These are phyloP conservation scores for Batkoa obscura DNA, from an alignment of 371 early-diverging fungal genomes.

Conservation along the genomic window DNA sequence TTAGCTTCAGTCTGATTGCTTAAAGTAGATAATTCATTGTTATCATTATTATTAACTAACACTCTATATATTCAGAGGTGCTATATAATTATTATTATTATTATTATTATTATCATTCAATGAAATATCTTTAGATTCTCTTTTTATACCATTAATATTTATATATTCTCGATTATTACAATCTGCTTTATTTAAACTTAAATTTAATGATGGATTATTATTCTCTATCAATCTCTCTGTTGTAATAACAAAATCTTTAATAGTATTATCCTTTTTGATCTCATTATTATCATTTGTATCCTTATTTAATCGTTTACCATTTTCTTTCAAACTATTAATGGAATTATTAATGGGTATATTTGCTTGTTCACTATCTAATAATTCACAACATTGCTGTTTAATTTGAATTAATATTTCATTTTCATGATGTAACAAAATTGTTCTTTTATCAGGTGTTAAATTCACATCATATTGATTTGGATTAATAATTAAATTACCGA, in stretches of 20 bases:
- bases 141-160: too few species aligned
- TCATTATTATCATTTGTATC: not conserved
- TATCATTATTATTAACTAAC: too few species aligned
- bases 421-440: conserved; percentile 65
- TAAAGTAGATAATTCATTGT: too few species aligned
- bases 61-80: too few species aligned
- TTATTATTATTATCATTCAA: too few species aligned
- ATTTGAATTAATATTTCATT: conserved; percentile 25
- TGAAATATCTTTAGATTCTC: too few species aligned
- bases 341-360: not conserved
- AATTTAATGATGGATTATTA: too few species aligned
- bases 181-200: too few species aligned
- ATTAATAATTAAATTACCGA: conserved; percentile 43
- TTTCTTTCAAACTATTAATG: not conserved
- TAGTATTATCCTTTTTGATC: not conserved
- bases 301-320: not conserved
- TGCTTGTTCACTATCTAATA: conserved; percentile 32
- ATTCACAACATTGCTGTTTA: conserved; percentile 17
- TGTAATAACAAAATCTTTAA: not conserved
- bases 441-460: conserved; percentile 88
- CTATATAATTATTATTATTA: too few species aligned
- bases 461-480: conserved; percentile 65
- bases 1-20: too few species aligned
- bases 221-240: not conserved
- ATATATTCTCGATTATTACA: too few species aligned